phyloP scores from a whole-genome alignment of 495 filamentous ascomycete genomes.

The Neurospora sublineolata region DNA sequence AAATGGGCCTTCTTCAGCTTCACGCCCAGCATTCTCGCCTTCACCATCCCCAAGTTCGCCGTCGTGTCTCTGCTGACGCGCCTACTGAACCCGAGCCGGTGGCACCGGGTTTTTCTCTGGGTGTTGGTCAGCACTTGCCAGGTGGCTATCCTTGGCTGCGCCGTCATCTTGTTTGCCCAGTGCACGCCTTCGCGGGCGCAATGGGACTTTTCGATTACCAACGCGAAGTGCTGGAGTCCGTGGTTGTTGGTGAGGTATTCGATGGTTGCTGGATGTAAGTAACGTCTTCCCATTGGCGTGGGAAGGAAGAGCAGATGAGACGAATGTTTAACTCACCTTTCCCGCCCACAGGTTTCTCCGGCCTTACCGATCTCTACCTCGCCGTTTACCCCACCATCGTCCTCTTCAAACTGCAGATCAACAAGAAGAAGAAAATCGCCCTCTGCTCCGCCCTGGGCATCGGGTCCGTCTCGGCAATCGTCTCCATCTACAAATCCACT shows the following conservation, averaged over 20 bases:
- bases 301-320: background rate
- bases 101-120: constrained; percentile 13
- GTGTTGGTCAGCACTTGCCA: constrained; percentile 17
- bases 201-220: constrained; percentile 6
- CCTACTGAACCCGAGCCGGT: constrained; percentile 8
- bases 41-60: constrained; percentile 18
- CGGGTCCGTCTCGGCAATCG: constrained; percentile 23
- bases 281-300: background rate
- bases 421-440: constrained; percentile 34
- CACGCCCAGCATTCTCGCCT: constrained; percentile 14
- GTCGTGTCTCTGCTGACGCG: constrained; percentile 15
- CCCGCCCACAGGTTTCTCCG: constrained; percentile 27
- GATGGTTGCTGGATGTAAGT: constrained; percentile 30
- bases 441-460: constrained; percentile 33
- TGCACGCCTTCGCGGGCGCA: constrained; percentile 14
- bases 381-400: constrained; percentile 36
- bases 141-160: constrained; percentile 9
- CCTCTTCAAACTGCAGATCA: constrained; percentile 33
- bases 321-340: background rate
- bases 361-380: constrained; percentile 36
- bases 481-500: constrained; percentile 32
- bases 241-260: constrained; percentile 30
- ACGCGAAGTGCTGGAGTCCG: constrained; percentile 20
- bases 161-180: constrained; percentile 16
- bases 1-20: constrained; percentile 15